phyloP scores from a whole-genome alignment of 345 rosid genomes.

The thale cress (Arabidopsis thaliana) region DNA sequence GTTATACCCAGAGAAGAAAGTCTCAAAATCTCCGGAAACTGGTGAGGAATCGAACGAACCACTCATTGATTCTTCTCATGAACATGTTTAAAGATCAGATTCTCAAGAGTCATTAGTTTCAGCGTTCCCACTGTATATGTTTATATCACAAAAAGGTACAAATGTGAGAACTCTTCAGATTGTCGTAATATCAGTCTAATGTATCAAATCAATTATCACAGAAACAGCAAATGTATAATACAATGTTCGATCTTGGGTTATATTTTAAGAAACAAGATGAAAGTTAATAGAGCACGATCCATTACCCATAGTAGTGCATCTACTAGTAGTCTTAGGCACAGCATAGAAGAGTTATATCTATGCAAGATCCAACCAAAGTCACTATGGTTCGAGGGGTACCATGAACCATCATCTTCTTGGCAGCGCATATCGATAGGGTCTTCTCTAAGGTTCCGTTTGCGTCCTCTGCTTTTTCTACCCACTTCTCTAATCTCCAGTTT shows the following conservation, averaged over 20 bases:
- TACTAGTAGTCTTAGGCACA: background rate
- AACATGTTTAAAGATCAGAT: conserved; percentile 49
- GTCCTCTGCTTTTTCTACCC: too few relatives aligned
- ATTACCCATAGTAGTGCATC: background rate
- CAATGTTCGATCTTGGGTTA: conserved; percentile 18
- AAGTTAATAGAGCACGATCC: too few relatives aligned
- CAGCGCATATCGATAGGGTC: too few relatives aligned
- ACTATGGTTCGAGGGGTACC: background rate
- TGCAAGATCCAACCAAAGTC: background rate
- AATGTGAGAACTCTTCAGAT: conserved; percentile 14
- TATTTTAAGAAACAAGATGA: conserved; percentile 4
- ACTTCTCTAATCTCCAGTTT: too few relatives aligned
- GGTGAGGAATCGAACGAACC: conserved; percentile 55
- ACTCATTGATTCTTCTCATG: conserved; percentile 57
- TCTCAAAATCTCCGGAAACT: conserved; percentile 35
- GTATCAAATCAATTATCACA: conserved; percentile 5
- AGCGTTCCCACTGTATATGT: background rate
- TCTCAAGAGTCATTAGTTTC: background rate
- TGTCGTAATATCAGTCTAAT: background rate
- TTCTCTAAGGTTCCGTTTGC: too few relatives aligned
- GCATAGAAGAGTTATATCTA: background rate
- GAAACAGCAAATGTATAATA: background rate
- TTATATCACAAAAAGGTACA: background rate
- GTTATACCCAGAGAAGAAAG: conserved; percentile 64
- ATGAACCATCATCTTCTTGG: too few relatives aligned